phyloP scores from a whole-genome alignment of 2,329 filamentous ascomycete species.

The Trichoderma atrobrunneum region DNA sequence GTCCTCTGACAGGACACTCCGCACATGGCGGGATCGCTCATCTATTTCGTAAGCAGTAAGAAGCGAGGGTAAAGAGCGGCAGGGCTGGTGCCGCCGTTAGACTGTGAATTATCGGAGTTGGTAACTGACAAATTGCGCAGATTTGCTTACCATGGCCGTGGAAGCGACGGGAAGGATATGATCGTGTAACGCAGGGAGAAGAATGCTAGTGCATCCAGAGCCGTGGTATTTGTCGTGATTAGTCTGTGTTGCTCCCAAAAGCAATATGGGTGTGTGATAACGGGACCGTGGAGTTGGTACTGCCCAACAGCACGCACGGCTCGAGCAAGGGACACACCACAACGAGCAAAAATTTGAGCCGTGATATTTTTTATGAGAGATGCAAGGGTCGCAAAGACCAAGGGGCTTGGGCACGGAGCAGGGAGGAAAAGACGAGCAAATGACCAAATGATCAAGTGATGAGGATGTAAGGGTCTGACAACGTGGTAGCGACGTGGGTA shows the following conservation, averaged over 20 bases:
- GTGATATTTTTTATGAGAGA: neutral
- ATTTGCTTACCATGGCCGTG: conserved; percentile 11
- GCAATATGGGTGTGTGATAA: neutral
- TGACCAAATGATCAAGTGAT: conserved; percentile 6
- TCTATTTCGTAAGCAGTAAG: neutral
- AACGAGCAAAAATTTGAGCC: neutral
- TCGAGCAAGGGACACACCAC: neutral
- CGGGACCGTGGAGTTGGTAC: neutral
- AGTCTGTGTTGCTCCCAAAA: neutral
- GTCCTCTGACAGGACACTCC: neutral
- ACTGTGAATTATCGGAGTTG: neutral
- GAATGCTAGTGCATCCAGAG: neutral
- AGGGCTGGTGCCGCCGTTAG: neutral
- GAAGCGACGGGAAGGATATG: conserved; percentile 1
- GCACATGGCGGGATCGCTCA: neutral
- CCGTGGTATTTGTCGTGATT: neutral
- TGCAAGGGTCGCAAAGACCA: conserved; percentile 2
- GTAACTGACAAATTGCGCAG: neutral
- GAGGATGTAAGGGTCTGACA: neutral
- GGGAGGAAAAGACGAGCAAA: neutral
- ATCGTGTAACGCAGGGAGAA: neutral
- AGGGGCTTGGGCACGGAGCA: neutral
- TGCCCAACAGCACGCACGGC: neutral
- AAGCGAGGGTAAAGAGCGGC: neutral
- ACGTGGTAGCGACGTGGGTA: neutral